Percentiles rank a stretch among this genome's conserved stretches.
These are phyloP conservation scores for Saturnispora halmiae DNA, from an alignment of 805 yeast genomes.

Conservation along the genomic window DNA sequence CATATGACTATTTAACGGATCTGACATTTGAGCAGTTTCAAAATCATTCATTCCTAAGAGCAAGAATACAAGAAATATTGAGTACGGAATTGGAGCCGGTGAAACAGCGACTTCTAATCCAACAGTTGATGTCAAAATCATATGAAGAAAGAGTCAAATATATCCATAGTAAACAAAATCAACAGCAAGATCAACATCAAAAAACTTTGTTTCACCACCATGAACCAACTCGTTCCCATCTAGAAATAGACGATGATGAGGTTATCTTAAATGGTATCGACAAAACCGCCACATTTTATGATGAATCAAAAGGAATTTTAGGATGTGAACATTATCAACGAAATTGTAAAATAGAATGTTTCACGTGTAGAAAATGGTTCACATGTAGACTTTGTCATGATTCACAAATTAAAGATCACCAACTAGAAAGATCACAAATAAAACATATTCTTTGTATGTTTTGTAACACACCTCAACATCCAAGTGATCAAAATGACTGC, in stretches of 20 bases:
- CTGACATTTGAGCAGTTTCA: constrained; percentile 29
- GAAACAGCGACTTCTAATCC: constrained; percentile 44
- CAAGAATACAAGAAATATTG: constrained; percentile 41
- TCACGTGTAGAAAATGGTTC: constrained; percentile 64
- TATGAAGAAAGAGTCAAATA: constrained; percentile 39
- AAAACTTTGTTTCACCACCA: constrained; percentile 10
- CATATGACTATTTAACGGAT: constrained; percentile 24
- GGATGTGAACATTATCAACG: constrained; percentile 84
- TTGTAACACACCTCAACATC: constrained; percentile 68
- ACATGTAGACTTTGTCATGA: constrained; percentile 86
- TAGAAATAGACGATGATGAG: constrained; percentile 22
- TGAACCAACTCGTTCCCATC: constrained; percentile 17
- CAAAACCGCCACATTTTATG: constrained; percentile 38
- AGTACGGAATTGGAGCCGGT: constrained; percentile 31
- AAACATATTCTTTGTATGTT: constrained; percentile 71
- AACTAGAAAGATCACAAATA: constrained; percentile 50
- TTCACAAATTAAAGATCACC: constrained; percentile 42
- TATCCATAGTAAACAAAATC: constrained; percentile 10
- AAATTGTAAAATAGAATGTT: constrained; percentile 76
- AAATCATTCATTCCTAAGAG: constrained; percentile 33
- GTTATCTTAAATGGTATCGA: constrained; percentile 43
- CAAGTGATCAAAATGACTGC: constrained; percentile 51
- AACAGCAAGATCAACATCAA: constrained; percentile 7
- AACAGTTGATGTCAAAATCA: constrained; percentile 61
- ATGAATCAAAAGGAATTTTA: constrained; percentile 34